A percentile compares a stretch with the other conserved stretches of the same genome.
These are phyloP conservation scores for Colletotrichum tofieldiae DNA, from an alignment of 2,329 filamentous ascomycete species.

Conservation along the genomic window DNA sequence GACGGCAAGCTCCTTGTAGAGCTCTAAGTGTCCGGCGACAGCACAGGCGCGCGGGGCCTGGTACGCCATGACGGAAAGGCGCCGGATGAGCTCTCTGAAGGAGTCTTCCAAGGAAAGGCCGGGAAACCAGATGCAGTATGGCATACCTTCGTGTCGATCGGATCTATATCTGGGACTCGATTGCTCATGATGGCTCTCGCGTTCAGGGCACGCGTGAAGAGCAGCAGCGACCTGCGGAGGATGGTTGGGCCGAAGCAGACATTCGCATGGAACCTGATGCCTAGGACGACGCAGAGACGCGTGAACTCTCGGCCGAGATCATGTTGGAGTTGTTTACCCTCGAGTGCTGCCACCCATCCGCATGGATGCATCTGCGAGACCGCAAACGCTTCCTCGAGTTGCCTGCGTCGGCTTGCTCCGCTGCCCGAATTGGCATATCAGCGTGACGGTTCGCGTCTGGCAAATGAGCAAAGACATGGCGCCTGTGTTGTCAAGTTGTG, in stretches of 20 bases:
- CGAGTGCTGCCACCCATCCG: slow-evolving; percentile 1
- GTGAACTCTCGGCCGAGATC: not conserved
- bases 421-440: too few species aligned
- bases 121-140: slow-evolving; percentile 62
- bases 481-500: too few species aligned
- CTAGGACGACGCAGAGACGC: slow-evolving; percentile 17
- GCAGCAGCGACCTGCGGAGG: slow-evolving; percentile 4
- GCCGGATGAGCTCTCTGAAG: slow-evolving; percentile 50
- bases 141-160: slow-evolving; percentile 45
- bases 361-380: slow-evolving; percentile 8
- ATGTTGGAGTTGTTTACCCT: not conserved
- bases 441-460: too few species aligned
- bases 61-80: slow-evolving; percentile 54
- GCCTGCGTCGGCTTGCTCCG: not conserved
- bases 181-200: slow-evolving; percentile 57
- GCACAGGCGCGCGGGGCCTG: slow-evolving; percentile 59
- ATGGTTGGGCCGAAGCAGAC: slow-evolving; percentile 10
- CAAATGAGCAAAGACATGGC: too few species aligned
- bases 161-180: slow-evolving; percentile 48
- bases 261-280: slow-evolving; percentile 8
- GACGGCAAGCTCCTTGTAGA: slow-evolving; percentile 54
- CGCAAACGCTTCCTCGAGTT: slow-evolving; percentile 2
- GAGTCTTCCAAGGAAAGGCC: slow-evolving; percentile 54
- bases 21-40: slow-evolving; percentile 53
- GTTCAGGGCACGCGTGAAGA: slow-evolving; percentile 44